Percentiles rank a stretch among this genome's conserved stretches.
Conservation (phyloP, 2,329 filamentous ascomycete genomes). For the Cladorrhinum sp. region DNA sequence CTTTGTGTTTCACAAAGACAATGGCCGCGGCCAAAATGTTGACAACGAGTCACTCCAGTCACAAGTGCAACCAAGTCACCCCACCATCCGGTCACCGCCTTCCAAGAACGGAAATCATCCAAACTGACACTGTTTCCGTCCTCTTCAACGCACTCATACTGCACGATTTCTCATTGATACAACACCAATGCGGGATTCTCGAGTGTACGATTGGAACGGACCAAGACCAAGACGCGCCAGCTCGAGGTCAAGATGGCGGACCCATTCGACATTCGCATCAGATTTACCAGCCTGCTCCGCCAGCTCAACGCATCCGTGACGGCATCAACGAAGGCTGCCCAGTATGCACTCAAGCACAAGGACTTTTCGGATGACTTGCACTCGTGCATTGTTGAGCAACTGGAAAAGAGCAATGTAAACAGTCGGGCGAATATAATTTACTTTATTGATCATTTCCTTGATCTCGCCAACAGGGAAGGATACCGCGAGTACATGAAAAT, state of each 20-base stretch:
- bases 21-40: not conserved
- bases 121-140: conserved; percentile 2
- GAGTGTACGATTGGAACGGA: not conserved
- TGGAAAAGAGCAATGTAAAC: conserved; percentile 95
- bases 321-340: conserved; percentile 86
- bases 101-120: not conserved
- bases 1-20: conserved; percentile 3
- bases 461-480: conserved; percentile 73
- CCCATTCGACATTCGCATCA: conserved; percentile 97
- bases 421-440: conserved; percentile 98
- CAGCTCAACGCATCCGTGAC: conserved; percentile 88
- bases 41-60: not conserved
- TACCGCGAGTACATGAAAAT: conserved; percentile 83
- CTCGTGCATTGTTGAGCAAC: conserved; percentile 92
- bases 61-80: not conserved
- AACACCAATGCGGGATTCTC: not conserved
- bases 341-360: conserved; percentile 89
- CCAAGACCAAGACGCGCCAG: not conserved
- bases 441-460: conserved; percentile 93
- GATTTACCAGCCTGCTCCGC: conserved; percentile 86
- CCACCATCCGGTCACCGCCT: conserved; percentile 20
- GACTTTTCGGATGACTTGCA: conserved; percentile 97
- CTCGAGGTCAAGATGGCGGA: conserved; percentile 54
- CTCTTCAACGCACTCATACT: not conserved
- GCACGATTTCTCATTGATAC: too few relatives aligned